Evolutionary conservation across 2,329 filamentous ascomycete species (phyloP).

Genomic region (Botrytis fragariae): DNA sequence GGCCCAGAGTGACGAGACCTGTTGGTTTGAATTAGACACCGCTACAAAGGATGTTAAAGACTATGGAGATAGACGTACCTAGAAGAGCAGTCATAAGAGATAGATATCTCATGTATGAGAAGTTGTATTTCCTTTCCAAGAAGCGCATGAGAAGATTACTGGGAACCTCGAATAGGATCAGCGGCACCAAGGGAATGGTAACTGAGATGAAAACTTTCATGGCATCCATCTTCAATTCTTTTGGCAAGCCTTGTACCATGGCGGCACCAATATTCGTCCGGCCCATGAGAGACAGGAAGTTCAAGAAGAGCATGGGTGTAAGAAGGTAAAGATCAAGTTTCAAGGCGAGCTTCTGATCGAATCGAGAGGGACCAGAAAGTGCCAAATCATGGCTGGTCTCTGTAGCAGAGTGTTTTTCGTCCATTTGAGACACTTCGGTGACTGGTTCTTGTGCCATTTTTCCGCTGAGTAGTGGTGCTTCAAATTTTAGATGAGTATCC

Average conservation of each 20-base stretch:
- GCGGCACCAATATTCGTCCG: constrained; percentile 22
- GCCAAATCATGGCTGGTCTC: neutral
- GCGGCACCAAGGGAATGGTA: constrained; percentile 44
- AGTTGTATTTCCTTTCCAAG: constrained; percentile 27
- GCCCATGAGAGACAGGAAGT: constrained; percentile 29
- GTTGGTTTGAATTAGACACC: neutral
- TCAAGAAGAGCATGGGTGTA: constrained; percentile 35
- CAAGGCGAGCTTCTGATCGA: constrained; percentile 20
- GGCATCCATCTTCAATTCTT: constrained; percentile 31
- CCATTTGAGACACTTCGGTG: neutral
- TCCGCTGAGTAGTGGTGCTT: neutral
- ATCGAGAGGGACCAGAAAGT: neutral
- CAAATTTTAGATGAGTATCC: neutral
- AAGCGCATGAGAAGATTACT: constrained; percentile 39
- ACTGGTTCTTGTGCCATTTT: neutral
- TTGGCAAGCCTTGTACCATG: constrained; percentile 28
- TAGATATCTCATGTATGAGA: constrained; percentile 31
- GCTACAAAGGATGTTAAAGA: neutral
- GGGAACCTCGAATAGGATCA: constrained; percentile 37
- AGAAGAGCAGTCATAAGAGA: constrained; percentile 21
- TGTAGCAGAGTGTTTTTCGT: constrained; percentile 4
- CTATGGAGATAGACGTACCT: neutral
- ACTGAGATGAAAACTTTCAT: constrained; percentile 38
- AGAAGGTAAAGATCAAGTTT: constrained; percentile 27
- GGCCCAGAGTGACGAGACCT: constrained; percentile 33